These are phyloP conservation scores for Phytophthora citricola DNA, from an alignment of 352 stramenopile genomes.

Conservation along the genomic window DNA sequence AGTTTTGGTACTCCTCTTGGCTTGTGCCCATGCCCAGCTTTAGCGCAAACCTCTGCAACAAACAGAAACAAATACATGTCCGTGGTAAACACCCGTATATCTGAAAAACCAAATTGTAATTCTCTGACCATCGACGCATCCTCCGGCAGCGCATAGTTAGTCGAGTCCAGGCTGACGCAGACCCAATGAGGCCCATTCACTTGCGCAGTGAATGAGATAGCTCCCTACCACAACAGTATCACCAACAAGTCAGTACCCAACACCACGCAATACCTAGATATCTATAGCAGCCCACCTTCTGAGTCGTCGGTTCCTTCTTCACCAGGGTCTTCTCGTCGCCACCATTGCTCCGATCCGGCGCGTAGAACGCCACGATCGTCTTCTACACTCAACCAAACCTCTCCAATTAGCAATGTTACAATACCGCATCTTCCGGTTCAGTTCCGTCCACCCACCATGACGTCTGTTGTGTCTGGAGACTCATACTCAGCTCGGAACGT, in stretches of 20 bases:
- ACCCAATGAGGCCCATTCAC: constrained; percentile 73
- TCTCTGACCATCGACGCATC: constrained; percentile 65
- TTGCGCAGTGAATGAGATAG: constrained; percentile 71
- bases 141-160: constrained; percentile 64
- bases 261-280: background rate
- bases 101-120: background rate
- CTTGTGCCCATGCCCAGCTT: constrained; percentile 76
- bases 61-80: background rate
- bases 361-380: constrained; percentile 69
- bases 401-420: constrained; percentile 2
- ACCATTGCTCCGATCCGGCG: constrained; percentile 45
- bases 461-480: constrained; percentile 84
- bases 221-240: constrained; percentile 40
- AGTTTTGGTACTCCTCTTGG: constrained; percentile 77
- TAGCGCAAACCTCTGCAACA: constrained; percentile 62
- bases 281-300: constrained; percentile 45
- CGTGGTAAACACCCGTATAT: background rate
- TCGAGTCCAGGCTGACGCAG: constrained; percentile 71
- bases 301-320: constrained; percentile 62
- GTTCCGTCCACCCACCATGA: constrained; percentile 47
- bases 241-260: constrained; percentile 14
- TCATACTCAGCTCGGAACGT: constrained; percentile 84
- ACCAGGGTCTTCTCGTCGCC: constrained; percentile 52
- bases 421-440: background rate
- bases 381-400: constrained; percentile 41